Evolutionary conservation across 2,329 filamentous ascomycete species (phyloP).

Genomic region (Fusarium sacchari): DNA sequence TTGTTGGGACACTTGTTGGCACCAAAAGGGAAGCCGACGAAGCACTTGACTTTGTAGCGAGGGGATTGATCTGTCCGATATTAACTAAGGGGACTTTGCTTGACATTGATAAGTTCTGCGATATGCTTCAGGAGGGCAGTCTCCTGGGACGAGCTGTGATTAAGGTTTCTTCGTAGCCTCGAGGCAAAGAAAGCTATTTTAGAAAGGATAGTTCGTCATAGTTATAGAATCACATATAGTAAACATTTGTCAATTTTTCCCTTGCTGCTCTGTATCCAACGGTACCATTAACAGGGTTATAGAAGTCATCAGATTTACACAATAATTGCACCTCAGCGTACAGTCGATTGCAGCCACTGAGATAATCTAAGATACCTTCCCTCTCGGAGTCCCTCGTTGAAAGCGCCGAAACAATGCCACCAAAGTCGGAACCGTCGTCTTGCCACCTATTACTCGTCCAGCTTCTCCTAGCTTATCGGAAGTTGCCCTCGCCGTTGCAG

Average conservation of each 20-base stretch:
- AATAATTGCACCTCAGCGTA: too few species aligned
- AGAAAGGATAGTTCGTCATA: too few species aligned
- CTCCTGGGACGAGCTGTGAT: background rate
- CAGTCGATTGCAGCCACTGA: background rate
- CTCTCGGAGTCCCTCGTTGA: rapidly evolving
- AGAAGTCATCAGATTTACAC: too few species aligned
- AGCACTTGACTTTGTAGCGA: background rate
- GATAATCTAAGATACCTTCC: background rate
- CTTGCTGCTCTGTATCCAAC: too few species aligned
- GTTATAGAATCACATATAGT: too few species aligned
- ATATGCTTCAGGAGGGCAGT: background rate
- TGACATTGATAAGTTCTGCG: background rate
- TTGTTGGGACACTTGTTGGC: background rate
- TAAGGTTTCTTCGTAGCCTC: background rate
- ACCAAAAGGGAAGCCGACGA: background rate
- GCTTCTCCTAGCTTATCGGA: background rate
- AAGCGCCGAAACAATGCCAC: background rate
- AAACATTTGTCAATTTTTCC: too few species aligned
- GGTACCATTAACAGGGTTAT: too few species aligned
- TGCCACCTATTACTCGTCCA: rapidly evolving
- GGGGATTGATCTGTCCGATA: background rate
- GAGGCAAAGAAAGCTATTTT: too few species aligned
- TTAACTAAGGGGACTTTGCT: background rate
- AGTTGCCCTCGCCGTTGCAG: background rate
- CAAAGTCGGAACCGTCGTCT: background rate